phyloP scores from a whole-genome alignment of 2,329 filamentous ascomycete species.

The Colletotrichum chlorophyti region DNA sequence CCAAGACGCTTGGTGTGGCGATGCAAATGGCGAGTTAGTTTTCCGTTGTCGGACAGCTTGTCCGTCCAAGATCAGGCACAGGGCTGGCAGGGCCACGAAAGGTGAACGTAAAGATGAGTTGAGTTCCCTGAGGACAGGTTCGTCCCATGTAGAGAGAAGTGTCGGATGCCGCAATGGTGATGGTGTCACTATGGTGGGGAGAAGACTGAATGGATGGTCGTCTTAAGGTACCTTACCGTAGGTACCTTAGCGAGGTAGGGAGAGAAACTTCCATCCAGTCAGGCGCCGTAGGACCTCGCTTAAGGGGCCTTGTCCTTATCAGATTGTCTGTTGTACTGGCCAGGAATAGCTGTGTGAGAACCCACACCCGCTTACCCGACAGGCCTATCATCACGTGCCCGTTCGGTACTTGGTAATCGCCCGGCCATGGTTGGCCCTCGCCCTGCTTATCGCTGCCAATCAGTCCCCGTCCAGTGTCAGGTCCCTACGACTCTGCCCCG shows the following conservation, averaged over 20 bases:
- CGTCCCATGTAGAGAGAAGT: background rate
- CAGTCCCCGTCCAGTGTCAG: conserved; percentile 9
- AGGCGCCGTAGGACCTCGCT: no score
- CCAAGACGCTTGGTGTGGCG: conserved; percentile 26
- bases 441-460: background rate
- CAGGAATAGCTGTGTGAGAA: no score
- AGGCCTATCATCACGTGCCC: conserved; percentile 21
- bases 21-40: conserved; percentile 3
- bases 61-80: background rate
- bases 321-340: no score
- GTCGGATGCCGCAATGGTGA: no score
- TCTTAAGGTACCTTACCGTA: no score
- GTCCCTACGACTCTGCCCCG: background rate
- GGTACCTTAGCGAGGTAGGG: no score
- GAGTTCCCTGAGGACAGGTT: no score
- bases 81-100: background rate
- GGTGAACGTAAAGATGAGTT: background rate
- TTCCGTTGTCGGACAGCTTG: no score
- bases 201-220: no score
- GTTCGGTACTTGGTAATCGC: conserved; percentile 6
- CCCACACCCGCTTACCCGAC: no score
- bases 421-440: background rate
- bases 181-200: no score
- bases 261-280: background rate
- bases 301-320: no score